These are phyloP conservation scores for Nematodospora valgi DNA, from an alignment of 805 yeast species.

Conservation along the genomic window DNA sequence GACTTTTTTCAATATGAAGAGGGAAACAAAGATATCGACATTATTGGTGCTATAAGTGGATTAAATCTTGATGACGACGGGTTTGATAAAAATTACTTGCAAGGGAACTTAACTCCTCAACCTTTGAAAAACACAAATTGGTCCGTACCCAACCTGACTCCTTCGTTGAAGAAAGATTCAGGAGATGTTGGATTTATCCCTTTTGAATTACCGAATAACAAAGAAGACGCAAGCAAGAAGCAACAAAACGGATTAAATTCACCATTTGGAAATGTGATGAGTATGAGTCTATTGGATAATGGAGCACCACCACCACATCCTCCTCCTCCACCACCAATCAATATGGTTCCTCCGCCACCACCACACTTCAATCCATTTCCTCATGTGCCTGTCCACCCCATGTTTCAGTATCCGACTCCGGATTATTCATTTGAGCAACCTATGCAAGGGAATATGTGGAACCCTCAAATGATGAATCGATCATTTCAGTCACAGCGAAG, in stretches of 20 bases:
- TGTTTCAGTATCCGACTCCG: not conserved
- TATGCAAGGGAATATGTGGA: slow-evolving; percentile 17
- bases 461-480: slow-evolving; percentile 10
- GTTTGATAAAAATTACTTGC: slow-evolving; percentile 14
- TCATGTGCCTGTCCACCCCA: not conserved
- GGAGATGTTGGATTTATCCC: not conserved
- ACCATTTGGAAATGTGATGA: too few species aligned
- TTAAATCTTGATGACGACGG: slow-evolving; percentile 44
- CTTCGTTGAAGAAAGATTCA: slow-evolving; percentile 32
- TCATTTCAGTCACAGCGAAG: slow-evolving; percentile 1
- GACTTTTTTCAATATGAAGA: slow-evolving; percentile 2
- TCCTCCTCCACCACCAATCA: slow-evolving; percentile 9
- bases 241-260: too few species aligned
- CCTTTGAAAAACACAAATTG: not conserved
- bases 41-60: slow-evolving; percentile 46
- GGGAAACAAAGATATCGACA: slow-evolving; percentile 28
- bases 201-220: too few species aligned
- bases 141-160: slow-evolving; percentile 18
- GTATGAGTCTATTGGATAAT: too few species aligned
- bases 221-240: too few species aligned
- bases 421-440: slow-evolving; percentile 5
- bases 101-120: slow-evolving; percentile 27
- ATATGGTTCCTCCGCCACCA: slow-evolving; percentile 4
- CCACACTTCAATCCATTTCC: slow-evolving; percentile 2
- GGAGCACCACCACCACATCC: slow-evolving; percentile 26